Evolutionary conservation across 805 yeast genomes (phyloP), one percentile per base, ranked within the genome.

Genomic region (Pichia scutulata): DNA sequence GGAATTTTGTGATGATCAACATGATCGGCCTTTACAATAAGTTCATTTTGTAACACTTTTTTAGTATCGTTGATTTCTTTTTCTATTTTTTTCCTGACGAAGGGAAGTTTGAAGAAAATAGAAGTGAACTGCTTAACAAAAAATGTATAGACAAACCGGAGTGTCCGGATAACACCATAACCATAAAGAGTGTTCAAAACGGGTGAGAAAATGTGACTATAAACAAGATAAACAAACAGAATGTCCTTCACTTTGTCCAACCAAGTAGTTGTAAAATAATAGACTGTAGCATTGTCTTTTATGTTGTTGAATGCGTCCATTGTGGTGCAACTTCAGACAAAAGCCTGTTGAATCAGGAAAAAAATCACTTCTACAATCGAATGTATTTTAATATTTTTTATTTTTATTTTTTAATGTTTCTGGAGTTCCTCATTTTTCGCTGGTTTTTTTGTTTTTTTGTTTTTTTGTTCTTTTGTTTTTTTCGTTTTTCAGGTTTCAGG

Each of bases 1-100:
- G 98, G 98, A 5, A 92, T 64, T 36, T 52, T 50, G 1, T 65
- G 62, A 59, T 77, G 79, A 54, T 63, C 57, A 39, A 81, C 66
- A 0, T 60, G 57, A 0, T 69, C 69, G 48, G 81, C 78, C 52
- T 80, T 78, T 50, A 73, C 72, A 46, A 90, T 77, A 50, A 92
- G 58, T 21, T 75, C 74, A 0, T 66, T 55, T 54, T 89, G 89
- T 33, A 92, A 66, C 22, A 71, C 69, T 0, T 43, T 62, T 2
- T 76, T 64, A 0, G 78, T 77, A 42, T 69, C 70, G 5, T 52
- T 51, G 2, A 90, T 73, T 60, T 90, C 90, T 24, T 65, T 60
- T 39, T 83, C 81, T 7, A 92, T 84, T 57, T 77, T 78, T 1
- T 61, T 54, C 49, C 71, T 77, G 23, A 87, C 53, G 0, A 76